A percentile compares a stretch with the other conserved stretches of the same genome.
Evolutionary conservation across 192 early-diverging fungal species (phyloP).

Genomic region (Backusella luteola): DNA sequence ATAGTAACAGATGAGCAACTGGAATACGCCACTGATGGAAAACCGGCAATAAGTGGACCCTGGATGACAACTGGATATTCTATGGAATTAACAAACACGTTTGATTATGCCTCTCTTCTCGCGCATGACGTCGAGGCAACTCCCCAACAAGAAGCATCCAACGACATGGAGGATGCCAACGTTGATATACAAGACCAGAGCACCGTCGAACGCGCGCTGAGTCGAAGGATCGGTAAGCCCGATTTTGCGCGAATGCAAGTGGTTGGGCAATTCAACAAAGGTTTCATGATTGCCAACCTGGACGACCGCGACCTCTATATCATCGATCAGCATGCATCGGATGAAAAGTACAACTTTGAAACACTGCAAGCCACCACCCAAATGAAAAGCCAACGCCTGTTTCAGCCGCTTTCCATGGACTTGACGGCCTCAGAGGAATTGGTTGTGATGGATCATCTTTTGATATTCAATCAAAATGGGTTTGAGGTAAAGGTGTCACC

Average conservation of each 20-base stretch:
- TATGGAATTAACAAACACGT: not conserved
- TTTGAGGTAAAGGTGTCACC: constrained; percentile 72
- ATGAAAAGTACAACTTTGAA: constrained; percentile 99
- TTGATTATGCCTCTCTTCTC: not conserved
- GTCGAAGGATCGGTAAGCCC: constrained; percentile 61
- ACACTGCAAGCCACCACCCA: constrained; percentile 60
- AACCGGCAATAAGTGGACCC: not conserved
- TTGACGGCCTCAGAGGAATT: constrained; percentile 79
- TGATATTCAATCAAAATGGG: constrained; percentile 77
- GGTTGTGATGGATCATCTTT: constrained; percentile 70
- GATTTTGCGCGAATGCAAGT: constrained; percentile 87
- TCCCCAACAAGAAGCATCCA: not conserved
- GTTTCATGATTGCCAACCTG: constrained; percentile 86
- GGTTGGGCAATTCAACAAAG: constrained; percentile 95
- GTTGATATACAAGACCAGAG: constrained; percentile 48
- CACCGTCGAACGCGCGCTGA: constrained; percentile 43
- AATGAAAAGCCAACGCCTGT: constrained; percentile 66
- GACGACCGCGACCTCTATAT: constrained; percentile 80
- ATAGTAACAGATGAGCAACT: not conserved
- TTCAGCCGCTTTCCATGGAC: constrained; percentile 64
- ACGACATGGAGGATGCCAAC: constrained; percentile 30
- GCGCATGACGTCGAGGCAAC: not conserved
- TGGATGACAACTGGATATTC: not conserved
- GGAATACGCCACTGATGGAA: not conserved
- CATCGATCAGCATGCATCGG: constrained; percentile 96